Evolutionary conservation across 495 filamentous ascomycete genomes (phyloP).

Genomic region (Lasiosphaeria hispida): DNA sequence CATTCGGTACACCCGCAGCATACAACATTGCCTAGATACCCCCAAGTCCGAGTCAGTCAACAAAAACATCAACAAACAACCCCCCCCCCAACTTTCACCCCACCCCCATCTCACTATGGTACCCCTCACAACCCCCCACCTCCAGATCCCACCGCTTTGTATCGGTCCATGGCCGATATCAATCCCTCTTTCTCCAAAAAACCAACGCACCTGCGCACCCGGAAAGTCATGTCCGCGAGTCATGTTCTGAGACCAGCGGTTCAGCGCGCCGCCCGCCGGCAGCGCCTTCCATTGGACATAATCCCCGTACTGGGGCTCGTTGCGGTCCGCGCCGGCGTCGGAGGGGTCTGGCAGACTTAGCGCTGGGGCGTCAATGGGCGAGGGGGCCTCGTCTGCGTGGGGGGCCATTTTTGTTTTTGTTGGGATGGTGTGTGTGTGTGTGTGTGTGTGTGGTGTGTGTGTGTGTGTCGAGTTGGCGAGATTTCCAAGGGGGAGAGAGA

Average conservation of each 20-base stretch:
- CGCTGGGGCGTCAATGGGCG: not conserved
- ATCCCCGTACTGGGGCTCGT: conserved; percentile 41
- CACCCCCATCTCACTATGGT: not conserved
- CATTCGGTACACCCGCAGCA: conserved; percentile 83
- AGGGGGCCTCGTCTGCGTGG: conserved; percentile 21
- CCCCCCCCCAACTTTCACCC: not conserved
- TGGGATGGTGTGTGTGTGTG: too few relatives aligned
- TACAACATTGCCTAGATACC: conserved; percentile 82
- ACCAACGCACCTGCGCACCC: conserved; percentile 69
- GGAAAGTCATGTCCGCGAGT: conserved; percentile 82
- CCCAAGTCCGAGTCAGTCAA: conserved; percentile 6
- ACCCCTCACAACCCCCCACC: too few relatives aligned
- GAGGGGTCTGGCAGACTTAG: not conserved
- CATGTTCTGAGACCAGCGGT: conserved; percentile 48
- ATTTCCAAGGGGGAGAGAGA: too few relatives aligned
- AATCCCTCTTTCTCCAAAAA: not conserved
- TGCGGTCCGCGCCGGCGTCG: conserved; percentile 16
- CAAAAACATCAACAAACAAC: not conserved
- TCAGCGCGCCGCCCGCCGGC: conserved; percentile 42
- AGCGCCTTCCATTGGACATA: conserved; percentile 46
- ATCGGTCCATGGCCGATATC: conserved; percentile 9
- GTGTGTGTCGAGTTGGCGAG: too few relatives aligned
- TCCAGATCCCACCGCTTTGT: conserved; percentile 5
- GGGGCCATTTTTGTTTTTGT: conserved; percentile 19
- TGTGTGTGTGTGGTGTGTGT: too few relatives aligned